phyloP scores from a whole-genome alignment of 2,329 filamentous ascomycete genomes.

The Claviceps sorghi region DNA sequence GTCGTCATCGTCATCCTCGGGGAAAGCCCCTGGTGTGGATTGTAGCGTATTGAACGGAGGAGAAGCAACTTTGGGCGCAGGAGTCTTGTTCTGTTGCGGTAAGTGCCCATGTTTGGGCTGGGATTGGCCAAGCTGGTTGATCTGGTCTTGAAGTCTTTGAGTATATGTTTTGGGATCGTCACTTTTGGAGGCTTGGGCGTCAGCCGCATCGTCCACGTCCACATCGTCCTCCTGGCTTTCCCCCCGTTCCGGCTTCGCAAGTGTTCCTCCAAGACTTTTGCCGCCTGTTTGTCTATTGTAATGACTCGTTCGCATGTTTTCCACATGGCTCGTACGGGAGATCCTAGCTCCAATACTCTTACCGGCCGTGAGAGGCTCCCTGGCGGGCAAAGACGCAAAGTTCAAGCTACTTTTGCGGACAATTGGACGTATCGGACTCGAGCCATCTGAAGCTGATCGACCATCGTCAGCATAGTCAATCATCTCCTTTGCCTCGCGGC shows the following conservation, averaged over 20 bases:
- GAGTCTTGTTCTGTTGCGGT: conserved; percentile 18
- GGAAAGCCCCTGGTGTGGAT: conserved; percentile 45
- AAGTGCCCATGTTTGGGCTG: conserved; percentile 31
- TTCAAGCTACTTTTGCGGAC: conserved; percentile 90
- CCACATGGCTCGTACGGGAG: conserved; percentile 66
- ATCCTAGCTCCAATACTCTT: conserved; percentile 63
- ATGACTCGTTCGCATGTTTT: conserved; percentile 58
- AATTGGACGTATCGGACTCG: conserved; percentile 60
- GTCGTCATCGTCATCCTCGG: conserved; percentile 42
- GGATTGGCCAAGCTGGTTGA: conserved; percentile 54
- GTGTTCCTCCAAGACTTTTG: conserved; percentile 47
- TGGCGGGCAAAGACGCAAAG: conserved; percentile 81
- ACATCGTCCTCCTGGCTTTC: conserved; percentile 38
- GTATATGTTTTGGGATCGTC: conserved; percentile 66
- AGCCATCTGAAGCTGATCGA: conserved; percentile 51
- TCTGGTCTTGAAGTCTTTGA: conserved; percentile 81
- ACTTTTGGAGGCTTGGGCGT: conserved; percentile 23
- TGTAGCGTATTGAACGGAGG: conserved; percentile 18
- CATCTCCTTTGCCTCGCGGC: conserved; percentile 1
- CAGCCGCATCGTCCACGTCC: conserved; percentile 32
- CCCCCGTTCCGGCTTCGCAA: conserved; percentile 26
- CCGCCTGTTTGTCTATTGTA: conserved; percentile 60
- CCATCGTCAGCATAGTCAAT: conserved; percentile 25
- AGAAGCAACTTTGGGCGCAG: conserved; percentile 17
- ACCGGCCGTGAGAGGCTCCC: conserved; percentile 72